These are phyloP conservation scores for Eragrostis curvula DNA, from an alignment of 176 grass and related monocot species.

Conservation along the genomic window DNA sequence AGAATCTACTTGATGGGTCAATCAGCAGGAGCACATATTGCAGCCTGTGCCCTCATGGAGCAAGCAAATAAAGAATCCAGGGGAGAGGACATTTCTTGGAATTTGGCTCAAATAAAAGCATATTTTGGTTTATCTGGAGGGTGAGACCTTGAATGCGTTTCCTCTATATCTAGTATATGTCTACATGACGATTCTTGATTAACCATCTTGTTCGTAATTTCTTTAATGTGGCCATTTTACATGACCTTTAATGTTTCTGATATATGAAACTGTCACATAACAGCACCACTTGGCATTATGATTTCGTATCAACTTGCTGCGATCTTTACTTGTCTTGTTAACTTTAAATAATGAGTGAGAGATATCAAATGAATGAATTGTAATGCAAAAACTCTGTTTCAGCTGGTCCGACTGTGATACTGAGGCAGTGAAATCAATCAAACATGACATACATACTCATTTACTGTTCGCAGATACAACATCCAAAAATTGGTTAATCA, in stretches of 20 bases:
- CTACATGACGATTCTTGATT: not conserved
- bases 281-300: not conserved
- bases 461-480: conserved; percentile 67
- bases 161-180: not conserved
- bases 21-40: conserved; percentile 95
- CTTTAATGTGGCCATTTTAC: not conserved
- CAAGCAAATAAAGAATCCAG: conserved; percentile 75
- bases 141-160: conserved; percentile 35
- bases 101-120: conserved; percentile 80
- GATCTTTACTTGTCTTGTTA: not conserved
- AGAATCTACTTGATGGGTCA: conserved; percentile 97
- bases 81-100: conserved; percentile 72
- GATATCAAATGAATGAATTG: not conserved
- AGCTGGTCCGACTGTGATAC: not conserved
- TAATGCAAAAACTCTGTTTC: not conserved
- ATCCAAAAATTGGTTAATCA: conserved; percentile 80
- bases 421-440: not conserved
- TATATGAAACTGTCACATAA: not conserved
- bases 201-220: not conserved
- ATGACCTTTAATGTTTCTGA: conserved; percentile 1
- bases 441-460: conserved; percentile 31
- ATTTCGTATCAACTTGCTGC: not conserved
- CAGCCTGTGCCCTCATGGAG: conserved; percentile 73
- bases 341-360: not conserved
- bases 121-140: conserved; percentile 92